phyloP scores from a whole-genome alignment of 768 basidiomycete species.

The Trametes cinnabarina region DNA sequence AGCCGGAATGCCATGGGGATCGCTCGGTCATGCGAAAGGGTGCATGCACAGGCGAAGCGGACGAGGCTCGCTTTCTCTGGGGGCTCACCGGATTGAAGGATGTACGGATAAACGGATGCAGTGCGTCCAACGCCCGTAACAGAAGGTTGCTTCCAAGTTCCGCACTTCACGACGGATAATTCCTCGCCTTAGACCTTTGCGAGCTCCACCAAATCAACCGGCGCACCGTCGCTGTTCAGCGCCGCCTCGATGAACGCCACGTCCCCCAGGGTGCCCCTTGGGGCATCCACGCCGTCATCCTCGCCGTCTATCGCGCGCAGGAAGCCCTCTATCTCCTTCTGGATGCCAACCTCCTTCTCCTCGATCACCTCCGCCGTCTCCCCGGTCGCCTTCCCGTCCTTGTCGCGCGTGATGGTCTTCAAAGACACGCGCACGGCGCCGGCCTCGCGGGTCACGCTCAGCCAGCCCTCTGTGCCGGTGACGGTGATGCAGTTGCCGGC shows the following conservation, averaged over 20 bases:
- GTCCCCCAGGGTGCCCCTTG: constrained; percentile 59
- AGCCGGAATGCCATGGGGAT: no score
- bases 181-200: constrained; percentile 18
- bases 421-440: constrained; percentile 36
- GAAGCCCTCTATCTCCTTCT: constrained; percentile 58
- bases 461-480: constrained; percentile 62
- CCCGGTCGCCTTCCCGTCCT: constrained; percentile 42
- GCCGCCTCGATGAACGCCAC: constrained; percentile 79
- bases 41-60: not conserved
- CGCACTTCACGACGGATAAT: not conserved
- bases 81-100: no score
- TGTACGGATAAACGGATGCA: no score
- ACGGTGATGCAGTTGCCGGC: constrained; percentile 42
- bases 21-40: no score
- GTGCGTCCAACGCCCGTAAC: not conserved
- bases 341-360: constrained; percentile 49
- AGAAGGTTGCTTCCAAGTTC: not conserved
- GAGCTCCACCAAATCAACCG: constrained; percentile 53
- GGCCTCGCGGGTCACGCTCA: constrained; percentile 43
- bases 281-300: constrained; percentile 50
- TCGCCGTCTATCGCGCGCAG: constrained; percentile 49
- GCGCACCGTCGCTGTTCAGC: constrained; percentile 60
- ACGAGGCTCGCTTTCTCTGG: no score
- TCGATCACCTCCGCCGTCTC: constrained; percentile 47
- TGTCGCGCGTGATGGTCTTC: constrained; percentile 28